Evolutionary conservation across 2,329 filamentous ascomycete genomes (phyloP).

Genomic region (Trichoderma sp.): DNA sequence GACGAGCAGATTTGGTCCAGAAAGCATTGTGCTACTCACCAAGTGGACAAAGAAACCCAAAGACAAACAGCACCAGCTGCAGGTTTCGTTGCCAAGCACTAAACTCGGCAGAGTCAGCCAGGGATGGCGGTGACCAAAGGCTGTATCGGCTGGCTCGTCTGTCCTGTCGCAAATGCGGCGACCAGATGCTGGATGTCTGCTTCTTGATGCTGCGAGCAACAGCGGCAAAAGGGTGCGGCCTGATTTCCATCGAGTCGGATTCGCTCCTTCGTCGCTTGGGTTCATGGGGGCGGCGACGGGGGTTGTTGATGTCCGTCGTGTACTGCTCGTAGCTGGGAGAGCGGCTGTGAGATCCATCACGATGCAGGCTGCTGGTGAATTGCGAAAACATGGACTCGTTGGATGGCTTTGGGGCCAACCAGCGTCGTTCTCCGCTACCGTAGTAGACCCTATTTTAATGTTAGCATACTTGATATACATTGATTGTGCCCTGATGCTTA

Average conservation of each 20-base stretch:
- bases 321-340: slow-evolving; percentile 57
- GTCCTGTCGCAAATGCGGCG: slow-evolving; percentile 71
- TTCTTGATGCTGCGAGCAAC: slow-evolving; percentile 45
- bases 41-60: slow-evolving; percentile 78
- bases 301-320: slow-evolving; percentile 50
- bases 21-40: slow-evolving; percentile 53
- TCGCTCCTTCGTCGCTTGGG: slow-evolving; percentile 31
- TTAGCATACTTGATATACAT: slow-evolving; percentile 24
- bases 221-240: slow-evolving; percentile 40
- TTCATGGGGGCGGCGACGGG: slow-evolving; percentile 51
- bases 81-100: slow-evolving; percentile 68
- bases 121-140: slow-evolving; percentile 74
- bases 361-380: slow-evolving; percentile 52
- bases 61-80: slow-evolving; percentile 74
- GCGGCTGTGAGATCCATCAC: slow-evolving; percentile 50
- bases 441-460: slow-evolving; percentile 64
- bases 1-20: background rate
- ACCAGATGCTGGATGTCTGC: slow-evolving; percentile 68
- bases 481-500: slow-evolving; percentile 35
- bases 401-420: slow-evolving; percentile 50
- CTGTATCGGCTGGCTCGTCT: slow-evolving; percentile 61
- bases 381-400: slow-evolving; percentile 54
- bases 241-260: slow-evolving; percentile 49
- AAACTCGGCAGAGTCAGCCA: slow-evolving; percentile 66
- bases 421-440: slow-evolving; percentile 64